Evolutionary conservation across 768 basidiomycete genomes (phyloP), one percentile per base, ranked within the genome.

Genomic region (Tricholoma saponaceum): DNA sequence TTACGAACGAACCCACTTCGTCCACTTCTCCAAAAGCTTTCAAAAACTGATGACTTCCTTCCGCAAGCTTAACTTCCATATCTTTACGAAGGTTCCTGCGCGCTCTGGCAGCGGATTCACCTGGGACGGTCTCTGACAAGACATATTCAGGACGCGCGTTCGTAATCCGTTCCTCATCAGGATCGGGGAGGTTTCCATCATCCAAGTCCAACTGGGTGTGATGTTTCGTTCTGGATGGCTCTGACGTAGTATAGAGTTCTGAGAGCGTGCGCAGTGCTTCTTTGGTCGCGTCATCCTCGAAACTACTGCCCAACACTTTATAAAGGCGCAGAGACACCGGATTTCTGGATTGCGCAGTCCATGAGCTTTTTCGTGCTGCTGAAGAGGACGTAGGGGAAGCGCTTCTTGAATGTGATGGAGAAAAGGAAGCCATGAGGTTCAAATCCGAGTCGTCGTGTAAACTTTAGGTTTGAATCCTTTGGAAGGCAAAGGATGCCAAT

Each of bases 301-400:
- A 93, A 51, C 81, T 88, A 1, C 88, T 88, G 33, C 89, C 86
- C 18, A 96, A 77, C 59, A 95, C 87, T 72, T 97, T 97, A 72
- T 93, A 95, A n/a, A 96, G 75, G 10, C 95, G 81, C 0, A 89
- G 73, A n/a, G 92, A 85, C 39, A 95, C 80, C 2, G 95, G 93
- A 64, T 90, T 90, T 58, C 84, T 80, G 8, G 67, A 50, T 55
- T 73, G 75, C 7, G 68, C 55, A 3, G 62, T 51, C 57, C 62
- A 60, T 56, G 72, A 64, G 3, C 51, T 35, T 43, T 66, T 70
- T 7, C 64, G 26, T n/a, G 63, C 60, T 1, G 50, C 26, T 13
- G 47, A 18, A 2, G 54, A 16, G 22, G 62, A 61, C 30, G 20
- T 52, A 9, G 54, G 58, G 4, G 60, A 56, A 0, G 56, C 46